Evolutionary conservation across 1,284 basidiomycete species (phyloP).

Genomic region (Erythrobasidium hasegawianum): DNA sequence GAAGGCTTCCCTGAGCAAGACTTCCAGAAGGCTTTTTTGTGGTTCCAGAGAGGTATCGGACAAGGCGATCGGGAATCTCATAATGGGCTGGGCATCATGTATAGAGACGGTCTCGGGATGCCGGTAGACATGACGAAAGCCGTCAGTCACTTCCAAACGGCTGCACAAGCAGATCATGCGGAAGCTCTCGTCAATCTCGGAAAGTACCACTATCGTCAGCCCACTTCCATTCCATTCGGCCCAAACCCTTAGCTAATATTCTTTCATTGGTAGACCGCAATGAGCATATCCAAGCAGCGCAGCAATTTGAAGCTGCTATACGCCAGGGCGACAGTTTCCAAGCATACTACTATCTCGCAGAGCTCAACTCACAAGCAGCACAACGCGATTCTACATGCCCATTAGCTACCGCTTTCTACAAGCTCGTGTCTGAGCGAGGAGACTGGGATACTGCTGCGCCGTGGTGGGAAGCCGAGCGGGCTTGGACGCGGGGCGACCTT

Average conservation of each 20-base stretch:
- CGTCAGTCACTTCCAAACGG: conserved; percentile 65
- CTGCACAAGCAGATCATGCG: conserved; percentile 76
- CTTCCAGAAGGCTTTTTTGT: conserved; percentile 73
- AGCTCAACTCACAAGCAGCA: conserved; percentile 60
- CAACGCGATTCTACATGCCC: conserved; percentile 64
- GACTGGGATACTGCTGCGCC: conserved; percentile 75
- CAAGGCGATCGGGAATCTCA: conserved; percentile 77
- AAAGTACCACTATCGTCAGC: conserved; percentile 72
- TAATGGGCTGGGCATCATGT: conserved; percentile 87
- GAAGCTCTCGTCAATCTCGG: conserved; percentile 88
- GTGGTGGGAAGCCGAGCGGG: conserved; percentile 73
- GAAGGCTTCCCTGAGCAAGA: conserved; percentile 68
- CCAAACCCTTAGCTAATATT: no score
- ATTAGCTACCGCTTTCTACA: conserved; percentile 82
- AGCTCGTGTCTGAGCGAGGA: conserved; percentile 80
- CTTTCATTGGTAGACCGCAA: conserved; percentile 62
- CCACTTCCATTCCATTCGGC: no score
- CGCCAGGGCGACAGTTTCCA: conserved; percentile 83
- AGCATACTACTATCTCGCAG: conserved; percentile 83
- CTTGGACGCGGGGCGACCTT: conserved; percentile 69
- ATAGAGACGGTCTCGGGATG: conserved; percentile 81
- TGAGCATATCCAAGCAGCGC: conserved; percentile 61
- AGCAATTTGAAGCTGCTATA: conserved; percentile 75
- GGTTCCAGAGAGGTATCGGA: conserved; percentile 75
- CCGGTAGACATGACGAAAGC: conserved; percentile 57